A percentile compares a stretch with the other conserved stretches of the same genome.
Evolutionary conservation across 192 early-diverging fungal genomes (phyloP).

Genomic region (Glomus cerebriforme): DNA sequence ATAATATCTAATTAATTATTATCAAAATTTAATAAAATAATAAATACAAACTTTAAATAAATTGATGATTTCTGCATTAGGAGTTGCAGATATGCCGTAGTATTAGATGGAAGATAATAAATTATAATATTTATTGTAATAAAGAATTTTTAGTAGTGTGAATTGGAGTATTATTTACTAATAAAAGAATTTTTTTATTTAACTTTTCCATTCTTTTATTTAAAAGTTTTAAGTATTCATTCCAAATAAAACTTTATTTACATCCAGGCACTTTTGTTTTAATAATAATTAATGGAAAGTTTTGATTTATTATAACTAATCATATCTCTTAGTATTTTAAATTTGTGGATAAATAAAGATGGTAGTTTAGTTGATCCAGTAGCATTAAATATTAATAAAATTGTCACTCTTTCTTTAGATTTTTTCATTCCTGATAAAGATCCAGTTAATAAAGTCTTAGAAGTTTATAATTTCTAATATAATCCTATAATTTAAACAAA

Average conservation of each 20-base stretch:
- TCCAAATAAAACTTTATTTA: not conserved
- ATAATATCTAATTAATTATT: no score
- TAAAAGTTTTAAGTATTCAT: no score
- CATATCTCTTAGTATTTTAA: not conserved
- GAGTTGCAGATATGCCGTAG: not conserved
- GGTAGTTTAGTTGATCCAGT: not conserved
- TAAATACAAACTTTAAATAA: not conserved
- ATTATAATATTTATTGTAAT: not conserved
- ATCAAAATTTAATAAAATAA: no score
- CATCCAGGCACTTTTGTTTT: not conserved
- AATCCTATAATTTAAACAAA: no score
- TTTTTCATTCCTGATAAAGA: not conserved
- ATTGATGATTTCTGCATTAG: not conserved
- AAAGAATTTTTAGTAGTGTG: not conserved
- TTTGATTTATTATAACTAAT: not conserved
- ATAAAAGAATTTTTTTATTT: no score
- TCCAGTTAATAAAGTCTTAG: no score
- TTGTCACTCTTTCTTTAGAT: not conserved
- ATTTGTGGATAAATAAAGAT: slow-evolving; percentile 1
- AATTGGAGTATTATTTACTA: no score
- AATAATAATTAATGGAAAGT: slow-evolving; percentile 11
- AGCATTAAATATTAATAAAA: not conserved
- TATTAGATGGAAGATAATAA: not conserved
- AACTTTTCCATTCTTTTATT: no score
- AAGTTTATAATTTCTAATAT: no score